A percentile compares a stretch with the other conserved stretches of the same genome.
phyloP scores from a whole-genome alignment of 352 stramenopile genomes.

The Pythium brassicae region DNA sequence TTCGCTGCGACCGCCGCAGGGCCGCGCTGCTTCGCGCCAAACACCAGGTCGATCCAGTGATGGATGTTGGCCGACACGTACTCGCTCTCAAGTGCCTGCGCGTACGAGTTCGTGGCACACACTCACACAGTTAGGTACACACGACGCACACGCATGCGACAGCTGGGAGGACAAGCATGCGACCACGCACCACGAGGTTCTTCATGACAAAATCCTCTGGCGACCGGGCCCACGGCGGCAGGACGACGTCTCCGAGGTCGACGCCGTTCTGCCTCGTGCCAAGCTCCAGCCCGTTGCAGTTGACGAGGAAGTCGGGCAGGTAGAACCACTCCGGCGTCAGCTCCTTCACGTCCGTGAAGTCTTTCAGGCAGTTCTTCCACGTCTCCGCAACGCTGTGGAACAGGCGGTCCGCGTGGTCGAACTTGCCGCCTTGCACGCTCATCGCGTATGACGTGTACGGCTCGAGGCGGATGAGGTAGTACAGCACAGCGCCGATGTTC shows the following conservation, averaged over 20 bases:
- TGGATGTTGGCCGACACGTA: conserved; percentile 82
- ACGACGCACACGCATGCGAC: no score
- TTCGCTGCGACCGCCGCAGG: conserved; percentile 88
- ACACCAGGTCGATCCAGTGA: conserved; percentile 88
- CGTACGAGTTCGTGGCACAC: neutral
- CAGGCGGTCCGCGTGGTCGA: conserved; percentile 91
- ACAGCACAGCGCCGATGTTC: conserved; percentile 95
- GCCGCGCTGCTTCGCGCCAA: conserved; percentile 71
- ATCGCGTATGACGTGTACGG: conserved; percentile 95
- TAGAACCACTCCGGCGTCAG: conserved; percentile 95
- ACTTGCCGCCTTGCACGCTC: conserved; percentile 94
- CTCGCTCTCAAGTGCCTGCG: conserved; percentile 77
- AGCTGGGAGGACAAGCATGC: no score
- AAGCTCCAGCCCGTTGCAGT: conserved; percentile 82
- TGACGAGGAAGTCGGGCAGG: conserved; percentile 85
- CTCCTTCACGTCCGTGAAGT: conserved; percentile 92
- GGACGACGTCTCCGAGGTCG: conserved; percentile 90
- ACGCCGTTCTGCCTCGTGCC: conserved; percentile 79
- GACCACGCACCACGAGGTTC: conserved; percentile 62
- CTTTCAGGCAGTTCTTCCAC: conserved; percentile 84
- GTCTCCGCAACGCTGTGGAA: conserved; percentile 90
- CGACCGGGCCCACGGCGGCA: conserved; percentile 88
- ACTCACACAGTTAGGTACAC: neutral
- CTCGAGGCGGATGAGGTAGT: conserved; percentile 98
- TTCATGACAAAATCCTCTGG: conserved; percentile 84